A percentile compares a stretch with the other conserved stretches of the same genome.
Conservation (phyloP, 306 rosid genomes). For the Canavalia gladiata region DNA sequence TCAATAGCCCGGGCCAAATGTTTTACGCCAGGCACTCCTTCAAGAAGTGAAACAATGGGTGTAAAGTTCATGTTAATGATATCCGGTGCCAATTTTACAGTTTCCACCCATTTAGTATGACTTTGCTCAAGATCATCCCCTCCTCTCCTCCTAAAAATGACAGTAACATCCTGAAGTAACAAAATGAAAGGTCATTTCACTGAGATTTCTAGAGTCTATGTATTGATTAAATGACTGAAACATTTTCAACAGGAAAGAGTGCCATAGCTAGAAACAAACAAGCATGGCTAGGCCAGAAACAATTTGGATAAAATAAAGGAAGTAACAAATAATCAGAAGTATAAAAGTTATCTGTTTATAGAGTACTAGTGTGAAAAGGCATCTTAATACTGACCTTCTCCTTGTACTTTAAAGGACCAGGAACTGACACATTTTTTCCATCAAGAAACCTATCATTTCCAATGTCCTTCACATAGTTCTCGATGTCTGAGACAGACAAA, state of each 20-base stretch:
- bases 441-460: constrained; percentile 84
- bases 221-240: constrained; percentile 40
- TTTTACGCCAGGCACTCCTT: constrained; percentile 84
- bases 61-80: constrained; percentile 95
- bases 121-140: constrained; percentile 99
- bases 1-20: constrained; percentile 92
- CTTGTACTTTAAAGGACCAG: constrained; percentile 88
- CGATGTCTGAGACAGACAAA: constrained; percentile 77
- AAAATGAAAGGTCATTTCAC: constrained; percentile 39
- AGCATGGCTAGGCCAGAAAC: not conserved
- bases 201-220: constrained; percentile 22
- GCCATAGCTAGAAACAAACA: constrained; percentile 36
- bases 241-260: not conserved
- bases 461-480: constrained; percentile 82
- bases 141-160: constrained; percentile 97
- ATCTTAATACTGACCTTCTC: constrained; percentile 79
- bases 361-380: not conserved
- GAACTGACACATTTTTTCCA: constrained; percentile 56
- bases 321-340: not conserved
- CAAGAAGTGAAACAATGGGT: constrained; percentile 90
- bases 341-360: not conserved
- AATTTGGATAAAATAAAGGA: constrained; percentile 42
- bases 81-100: constrained; percentile 86
- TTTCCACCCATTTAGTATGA: constrained; percentile 90
- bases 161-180: constrained; percentile 90